Evolutionary conservation across 2,329 filamentous ascomycete genomes (phyloP).

Genomic region (Paraphaeosphaeria sporulosa): DNA sequence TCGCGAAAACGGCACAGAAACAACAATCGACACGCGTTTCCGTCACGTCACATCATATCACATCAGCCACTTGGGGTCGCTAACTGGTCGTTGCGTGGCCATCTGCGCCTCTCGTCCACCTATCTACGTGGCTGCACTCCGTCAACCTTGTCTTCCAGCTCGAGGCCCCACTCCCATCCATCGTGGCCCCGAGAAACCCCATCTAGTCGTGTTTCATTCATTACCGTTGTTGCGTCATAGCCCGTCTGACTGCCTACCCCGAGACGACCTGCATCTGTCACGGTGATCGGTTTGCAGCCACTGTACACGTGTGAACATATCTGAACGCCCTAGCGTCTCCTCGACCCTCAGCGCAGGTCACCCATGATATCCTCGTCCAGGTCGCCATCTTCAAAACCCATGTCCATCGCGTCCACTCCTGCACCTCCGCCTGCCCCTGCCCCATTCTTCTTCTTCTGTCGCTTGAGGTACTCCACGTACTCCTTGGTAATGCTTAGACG

Average conservation of each 20-base stretch:
- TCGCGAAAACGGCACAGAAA: slow-evolving; percentile 2
- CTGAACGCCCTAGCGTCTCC: not conserved
- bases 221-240: slow-evolving; percentile 37
- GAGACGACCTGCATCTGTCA: slow-evolving; percentile 3
- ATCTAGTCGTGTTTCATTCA: slow-evolving; percentile 35
- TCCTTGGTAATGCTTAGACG: slow-evolving; percentile 66
- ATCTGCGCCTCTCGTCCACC: not conserved
- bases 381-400: slow-evolving; percentile 41
- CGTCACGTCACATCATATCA: slow-evolving; percentile 2
- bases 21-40: not conserved
- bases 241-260: slow-evolving; percentile 21
- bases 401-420: slow-evolving; percentile 47
- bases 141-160: not conserved
- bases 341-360: slow-evolving; percentile 37
- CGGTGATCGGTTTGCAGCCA: not conserved
- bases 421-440: slow-evolving; percentile 30
- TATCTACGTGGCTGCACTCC: not conserved
- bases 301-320: slow-evolving; percentile 2
- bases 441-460: slow-evolving; percentile 51
- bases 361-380: slow-evolving; percentile 51
- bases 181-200: not conserved
- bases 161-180: not conserved
- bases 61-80: not conserved
- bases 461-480: slow-evolving; percentile 63
- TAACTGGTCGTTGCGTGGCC: not conserved